Percentiles rank a stretch among this genome's conserved stretches.
These are phyloP conservation scores for Clathrus columnatus DNA, from an alignment of 768 basidiomycete genomes.

Conservation along the genomic window DNA sequence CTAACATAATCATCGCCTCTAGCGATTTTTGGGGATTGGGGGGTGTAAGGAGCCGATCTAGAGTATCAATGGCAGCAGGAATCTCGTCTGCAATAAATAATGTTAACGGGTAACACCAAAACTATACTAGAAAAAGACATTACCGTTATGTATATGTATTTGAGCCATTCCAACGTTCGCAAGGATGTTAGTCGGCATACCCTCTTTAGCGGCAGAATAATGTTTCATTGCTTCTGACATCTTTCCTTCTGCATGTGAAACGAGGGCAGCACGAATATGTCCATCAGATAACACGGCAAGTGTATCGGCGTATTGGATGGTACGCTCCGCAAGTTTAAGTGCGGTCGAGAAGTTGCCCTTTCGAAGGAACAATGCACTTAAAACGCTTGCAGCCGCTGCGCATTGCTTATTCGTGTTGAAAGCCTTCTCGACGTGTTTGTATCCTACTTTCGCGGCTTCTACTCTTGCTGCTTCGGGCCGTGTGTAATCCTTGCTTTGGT, in stretches of 20 bases:
- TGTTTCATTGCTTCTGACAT: slow-evolving; percentile 55
- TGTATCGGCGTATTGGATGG: slow-evolving; percentile 90
- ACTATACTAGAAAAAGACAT: slow-evolving; percentile 13
- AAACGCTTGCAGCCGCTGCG: slow-evolving; percentile 75
- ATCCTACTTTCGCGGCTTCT: slow-evolving; percentile 52
- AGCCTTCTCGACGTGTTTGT: slow-evolving; percentile 62
- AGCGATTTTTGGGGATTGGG: slow-evolving; percentile 57
- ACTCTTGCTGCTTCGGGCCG: slow-evolving; percentile 54
- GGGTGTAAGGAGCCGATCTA: slow-evolving; percentile 66
- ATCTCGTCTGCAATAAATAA: slow-evolving; percentile 54
- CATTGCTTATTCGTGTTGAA: slow-evolving; percentile 70
- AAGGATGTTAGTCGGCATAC: slow-evolving; percentile 64
- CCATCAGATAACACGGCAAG: slow-evolving; percentile 79
- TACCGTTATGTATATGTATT: slow-evolving; percentile 77
- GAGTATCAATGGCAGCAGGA: slow-evolving; percentile 76
- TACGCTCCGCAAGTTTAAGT: slow-evolving; percentile 86
- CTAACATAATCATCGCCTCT: slow-evolving; percentile 85
- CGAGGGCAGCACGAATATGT: slow-evolving; percentile 74
- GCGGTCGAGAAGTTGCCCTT: slow-evolving; percentile 65
- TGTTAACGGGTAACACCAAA: too few species aligned
- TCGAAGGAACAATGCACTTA: slow-evolving; percentile 70
- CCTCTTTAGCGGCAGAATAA: slow-evolving; percentile 57
- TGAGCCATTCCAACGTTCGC: slow-evolving; percentile 83
- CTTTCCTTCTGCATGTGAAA: slow-evolving; percentile 64
- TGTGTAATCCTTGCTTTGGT: slow-evolving; percentile 69